These are phyloP conservation scores for Strobilomyces dryophilus DNA, from an alignment of 768 basidiomycete species.

Conservation along the genomic window DNA sequence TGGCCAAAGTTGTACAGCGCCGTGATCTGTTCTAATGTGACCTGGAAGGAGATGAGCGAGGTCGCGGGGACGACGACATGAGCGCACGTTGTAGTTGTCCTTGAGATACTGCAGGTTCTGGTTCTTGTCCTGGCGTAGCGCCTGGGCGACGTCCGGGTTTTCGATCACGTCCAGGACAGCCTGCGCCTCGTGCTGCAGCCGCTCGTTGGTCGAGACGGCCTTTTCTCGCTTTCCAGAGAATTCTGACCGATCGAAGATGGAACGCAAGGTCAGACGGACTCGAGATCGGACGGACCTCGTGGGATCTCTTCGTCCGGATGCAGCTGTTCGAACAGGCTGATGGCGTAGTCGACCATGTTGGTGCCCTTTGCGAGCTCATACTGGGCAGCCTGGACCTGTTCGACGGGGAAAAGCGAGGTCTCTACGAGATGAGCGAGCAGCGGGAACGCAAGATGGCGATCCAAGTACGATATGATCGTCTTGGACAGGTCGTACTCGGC, in stretches of 20 bases:
- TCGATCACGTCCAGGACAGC: slow-evolving; percentile 94
- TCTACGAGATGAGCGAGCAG: slow-evolving; percentile 85
- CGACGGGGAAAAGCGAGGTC: slow-evolving; percentile 66
- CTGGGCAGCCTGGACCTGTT: slow-evolving; percentile 84
- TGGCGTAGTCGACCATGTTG: slow-evolving; percentile 96
- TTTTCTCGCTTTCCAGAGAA: slow-evolving; percentile 79
- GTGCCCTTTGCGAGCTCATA: slow-evolving; percentile 97
- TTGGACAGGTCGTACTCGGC: slow-evolving; percentile 89
- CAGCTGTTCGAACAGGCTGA: slow-evolving; percentile 73
- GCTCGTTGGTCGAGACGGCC: slow-evolving; percentile 80
- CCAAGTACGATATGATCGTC: slow-evolving; percentile 87
- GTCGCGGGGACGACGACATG: neutral
- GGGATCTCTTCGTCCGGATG: slow-evolving; percentile 69
- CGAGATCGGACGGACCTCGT: slow-evolving; percentile 45
- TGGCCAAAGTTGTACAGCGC: slow-evolving; percentile 97
- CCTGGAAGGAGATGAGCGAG: slow-evolving; percentile 41
- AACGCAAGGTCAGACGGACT: neutral
- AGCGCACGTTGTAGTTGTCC: slow-evolving; percentile 81
- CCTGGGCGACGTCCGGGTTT: slow-evolving; percentile 93
- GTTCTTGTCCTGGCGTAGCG: slow-evolving; percentile 92
- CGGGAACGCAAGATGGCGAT: slow-evolving; percentile 93
- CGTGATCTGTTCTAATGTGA: slow-evolving; percentile 92
- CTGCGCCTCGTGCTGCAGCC: slow-evolving; percentile 85
- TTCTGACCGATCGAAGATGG: slow-evolving; percentile 43
- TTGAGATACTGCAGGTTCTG: slow-evolving; percentile 94